These are phyloP conservation scores for Selaginella tamariscina DNA, from an alignment of 75 land plant species.

Conservation along the genomic window DNA sequence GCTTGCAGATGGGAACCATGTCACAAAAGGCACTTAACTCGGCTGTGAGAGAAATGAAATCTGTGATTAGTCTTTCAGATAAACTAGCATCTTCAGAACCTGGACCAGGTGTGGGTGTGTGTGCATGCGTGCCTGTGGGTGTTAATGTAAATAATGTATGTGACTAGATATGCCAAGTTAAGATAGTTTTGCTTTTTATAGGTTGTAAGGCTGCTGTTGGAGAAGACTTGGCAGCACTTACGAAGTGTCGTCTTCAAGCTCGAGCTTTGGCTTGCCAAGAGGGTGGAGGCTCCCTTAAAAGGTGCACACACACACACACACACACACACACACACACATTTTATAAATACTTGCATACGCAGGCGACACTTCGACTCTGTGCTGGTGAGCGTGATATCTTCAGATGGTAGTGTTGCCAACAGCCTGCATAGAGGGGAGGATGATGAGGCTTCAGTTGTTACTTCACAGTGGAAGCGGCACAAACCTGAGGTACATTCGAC, in stretches of 20 bases:
- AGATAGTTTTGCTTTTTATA: too few relatives aligned
- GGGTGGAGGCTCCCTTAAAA: too few relatives aligned
- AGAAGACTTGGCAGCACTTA: constrained; percentile 84
- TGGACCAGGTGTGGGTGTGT: too few relatives aligned
- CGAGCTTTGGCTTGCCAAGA: constrained; percentile 46
- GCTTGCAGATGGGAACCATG: constrained; percentile 63
- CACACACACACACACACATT: too few relatives aligned
- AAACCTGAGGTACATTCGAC: neutral
- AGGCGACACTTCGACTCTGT: constrained; percentile 1
- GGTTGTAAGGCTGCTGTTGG: constrained; percentile 87
- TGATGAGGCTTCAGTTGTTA: neutral
- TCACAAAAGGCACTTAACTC: constrained; percentile 44
- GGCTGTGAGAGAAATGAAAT: constrained; percentile 58
- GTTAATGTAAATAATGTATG: too few relatives aligned
- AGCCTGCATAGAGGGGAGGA: constrained; percentile 2
- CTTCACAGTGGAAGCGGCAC: neutral
- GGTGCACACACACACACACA: too few relatives aligned
- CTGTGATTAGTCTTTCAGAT: constrained; percentile 69
- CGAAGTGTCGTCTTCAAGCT: constrained; percentile 67
- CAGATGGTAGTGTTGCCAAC: constrained; percentile 6
- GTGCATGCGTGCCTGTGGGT: too few relatives aligned
- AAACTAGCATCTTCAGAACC: constrained; percentile 85
- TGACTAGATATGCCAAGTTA: too few relatives aligned
- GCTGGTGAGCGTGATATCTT: neutral
- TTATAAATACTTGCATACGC: too few relatives aligned